These are phyloP conservation scores for Endocalyx cinctus DNA, from an alignment of 2,329 filamentous ascomycete species.

Conservation along the genomic window DNA sequence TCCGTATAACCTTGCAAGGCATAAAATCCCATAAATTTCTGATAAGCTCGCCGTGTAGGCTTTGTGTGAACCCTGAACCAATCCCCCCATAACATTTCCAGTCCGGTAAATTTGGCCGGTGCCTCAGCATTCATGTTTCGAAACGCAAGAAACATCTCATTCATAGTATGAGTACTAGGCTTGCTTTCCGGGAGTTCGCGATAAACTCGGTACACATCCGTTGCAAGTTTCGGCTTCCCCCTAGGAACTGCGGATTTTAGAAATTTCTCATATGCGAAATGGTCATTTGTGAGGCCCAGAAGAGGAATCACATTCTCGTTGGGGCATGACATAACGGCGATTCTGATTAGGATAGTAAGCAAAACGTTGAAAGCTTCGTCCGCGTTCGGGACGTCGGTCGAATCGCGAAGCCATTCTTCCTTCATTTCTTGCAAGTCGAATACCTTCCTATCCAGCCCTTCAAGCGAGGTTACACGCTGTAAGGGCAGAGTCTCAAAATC, in stretches of 20 bases:
- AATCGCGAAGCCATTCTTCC: constrained; percentile 6
- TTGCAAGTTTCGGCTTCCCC: constrained; percentile 27
- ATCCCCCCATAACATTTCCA: constrained; percentile 45
- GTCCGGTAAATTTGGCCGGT: constrained; percentile 32
- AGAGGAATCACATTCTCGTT: constrained; percentile 29
- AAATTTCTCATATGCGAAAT: constrained; percentile 39
- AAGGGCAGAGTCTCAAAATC: constrained; percentile 22
- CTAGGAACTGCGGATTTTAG: constrained; percentile 28
- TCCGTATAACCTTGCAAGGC: constrained; percentile 43
- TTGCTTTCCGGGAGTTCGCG: constrained; percentile 34
- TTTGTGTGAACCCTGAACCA: constrained; percentile 38
- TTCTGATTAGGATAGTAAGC: constrained; percentile 24
- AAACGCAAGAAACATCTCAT: constrained; percentile 36
- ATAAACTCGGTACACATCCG: constrained; percentile 42
- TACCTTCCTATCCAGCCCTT: constrained; percentile 21
- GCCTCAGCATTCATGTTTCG: constrained; percentile 27
- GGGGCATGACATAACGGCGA: constrained; percentile 20
- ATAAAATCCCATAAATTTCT: constrained; percentile 46
- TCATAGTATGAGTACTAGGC: constrained; percentile 36
- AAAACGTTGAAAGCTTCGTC: constrained; percentile 16
- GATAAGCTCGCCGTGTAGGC: constrained; percentile 41
- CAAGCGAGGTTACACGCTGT: constrained; percentile 16
- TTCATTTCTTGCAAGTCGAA: constrained; percentile 13
- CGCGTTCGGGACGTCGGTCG: constrained; percentile 2
- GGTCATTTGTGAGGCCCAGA: constrained; percentile 35